Evolutionary conservation across 1,284 basidiomycete genomes (phyloP).

Genomic region (Ganoderma leucocontextum): DNA sequence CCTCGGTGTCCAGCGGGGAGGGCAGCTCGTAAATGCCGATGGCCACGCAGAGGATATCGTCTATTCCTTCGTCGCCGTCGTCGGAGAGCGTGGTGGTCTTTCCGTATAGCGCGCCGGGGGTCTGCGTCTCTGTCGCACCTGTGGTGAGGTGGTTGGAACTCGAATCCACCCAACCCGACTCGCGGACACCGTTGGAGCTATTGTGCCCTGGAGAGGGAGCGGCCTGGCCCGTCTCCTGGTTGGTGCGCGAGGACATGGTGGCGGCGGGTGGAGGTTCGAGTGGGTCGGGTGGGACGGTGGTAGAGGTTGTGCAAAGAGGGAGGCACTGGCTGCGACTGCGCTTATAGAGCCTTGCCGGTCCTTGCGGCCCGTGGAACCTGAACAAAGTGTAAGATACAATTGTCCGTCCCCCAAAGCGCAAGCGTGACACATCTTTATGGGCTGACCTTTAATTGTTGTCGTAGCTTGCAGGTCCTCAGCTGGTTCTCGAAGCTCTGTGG

Average conservation of each 20-base stretch:
- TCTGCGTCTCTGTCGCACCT: background rate
- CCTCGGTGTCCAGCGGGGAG: background rate
- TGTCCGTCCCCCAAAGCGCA: background rate
- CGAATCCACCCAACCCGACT: background rate
- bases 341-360: background rate
- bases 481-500: background rate
- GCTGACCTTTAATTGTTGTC: background rate
- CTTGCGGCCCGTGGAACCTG: background rate
- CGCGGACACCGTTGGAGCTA: background rate
- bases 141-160: background rate
- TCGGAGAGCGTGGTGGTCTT: background rate
- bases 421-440: background rate
- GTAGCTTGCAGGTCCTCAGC: background rate
- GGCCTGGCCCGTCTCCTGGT: background rate
- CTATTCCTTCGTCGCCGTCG: background rate
- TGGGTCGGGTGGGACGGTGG: background rate
- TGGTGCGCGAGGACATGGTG: background rate
- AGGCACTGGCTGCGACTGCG: background rate
- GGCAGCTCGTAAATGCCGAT: background rate
- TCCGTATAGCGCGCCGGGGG: background rate
- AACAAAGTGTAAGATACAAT: background rate
- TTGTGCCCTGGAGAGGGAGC: background rate
- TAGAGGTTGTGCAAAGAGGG: background rate
- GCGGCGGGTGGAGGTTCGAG: background rate
- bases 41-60: conserved; percentile 1